Evolutionary conservation across 768 basidiomycete species (phyloP).

Genomic region (Pulveroboletus sp.): DNA sequence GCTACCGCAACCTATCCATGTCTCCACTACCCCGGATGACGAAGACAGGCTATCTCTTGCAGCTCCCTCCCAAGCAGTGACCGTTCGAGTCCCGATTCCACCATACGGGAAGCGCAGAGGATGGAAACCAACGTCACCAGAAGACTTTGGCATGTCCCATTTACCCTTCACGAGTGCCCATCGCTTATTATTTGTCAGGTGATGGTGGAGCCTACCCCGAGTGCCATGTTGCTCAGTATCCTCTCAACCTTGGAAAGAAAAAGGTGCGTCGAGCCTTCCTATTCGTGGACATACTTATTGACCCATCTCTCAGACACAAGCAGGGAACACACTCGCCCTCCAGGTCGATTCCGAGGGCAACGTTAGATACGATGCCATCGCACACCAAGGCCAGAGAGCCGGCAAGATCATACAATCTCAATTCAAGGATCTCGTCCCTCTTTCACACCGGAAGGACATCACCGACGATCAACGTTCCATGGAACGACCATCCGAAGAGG

Average conservation of each 20-base stretch:
- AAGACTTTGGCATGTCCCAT: constrained; percentile 71
- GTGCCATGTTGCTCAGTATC: constrained; percentile 97
- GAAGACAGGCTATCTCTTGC: constrained; percentile 46
- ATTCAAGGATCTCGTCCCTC: constrained; percentile 95
- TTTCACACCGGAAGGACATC: constrained; percentile 84
- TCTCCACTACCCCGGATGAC: constrained; percentile 51
- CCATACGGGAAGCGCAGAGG: constrained; percentile 80
- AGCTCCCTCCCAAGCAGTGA: constrained; percentile 35
- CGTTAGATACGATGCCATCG: constrained; percentile 95
- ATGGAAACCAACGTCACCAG: constrained; percentile 80
- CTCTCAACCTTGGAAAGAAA: constrained; percentile 91
- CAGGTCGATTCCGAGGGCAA: constrained; percentile 97
- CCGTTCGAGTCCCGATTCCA: constrained; percentile 56
- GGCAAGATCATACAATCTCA: constrained; percentile 89
- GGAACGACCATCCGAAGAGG: constrained; percentile 93
- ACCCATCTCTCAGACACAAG: constrained; percentile 56
- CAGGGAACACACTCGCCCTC: constrained; percentile 92
- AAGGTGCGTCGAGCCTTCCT: constrained; percentile 51
- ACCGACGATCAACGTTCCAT: constrained; percentile 65
- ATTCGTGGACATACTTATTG: not conserved
- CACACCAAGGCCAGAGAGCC: constrained; percentile 86
- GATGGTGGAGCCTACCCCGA: constrained; percentile 90
- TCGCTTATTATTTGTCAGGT: constrained; percentile 36
- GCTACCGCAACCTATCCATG: constrained; percentile 62
- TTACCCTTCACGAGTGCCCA: not conserved